Conservation (phyloP, 257 asterid genomes). For the Asclepias syriaca region DNA sequence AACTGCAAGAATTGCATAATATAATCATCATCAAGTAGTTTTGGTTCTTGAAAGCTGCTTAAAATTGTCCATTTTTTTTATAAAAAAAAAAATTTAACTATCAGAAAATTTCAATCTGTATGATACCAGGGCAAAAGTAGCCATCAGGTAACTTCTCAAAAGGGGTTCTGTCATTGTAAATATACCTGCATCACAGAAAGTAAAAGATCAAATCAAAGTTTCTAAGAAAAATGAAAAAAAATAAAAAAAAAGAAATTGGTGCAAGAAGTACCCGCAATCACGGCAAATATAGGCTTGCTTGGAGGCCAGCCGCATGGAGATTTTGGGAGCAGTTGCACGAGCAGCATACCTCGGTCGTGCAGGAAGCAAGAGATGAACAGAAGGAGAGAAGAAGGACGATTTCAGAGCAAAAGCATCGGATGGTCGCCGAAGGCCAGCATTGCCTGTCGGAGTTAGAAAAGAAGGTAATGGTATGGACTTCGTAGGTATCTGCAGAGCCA, state of each 20-base stretch:
- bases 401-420: constrained; percentile 45
- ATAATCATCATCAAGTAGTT: background rate
- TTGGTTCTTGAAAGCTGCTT: background rate
- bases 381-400: constrained; percentile 60
- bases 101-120: background rate
- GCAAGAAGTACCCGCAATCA: constrained; percentile 68
- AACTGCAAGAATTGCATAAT: constrained; percentile 37
- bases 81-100: too few relatives aligned
- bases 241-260: background rate
- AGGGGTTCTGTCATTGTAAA: constrained; percentile 78
- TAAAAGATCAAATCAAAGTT: background rate
- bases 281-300: constrained; percentile 94
- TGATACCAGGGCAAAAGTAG: constrained; percentile 85
- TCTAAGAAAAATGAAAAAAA: too few relatives aligned
- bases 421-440: constrained; percentile 46
- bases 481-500: constrained; percentile 59
- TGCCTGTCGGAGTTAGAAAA: constrained; percentile 29
- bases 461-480: constrained; percentile 32
- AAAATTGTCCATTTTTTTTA: too few relatives aligned
- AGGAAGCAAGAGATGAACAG: constrained; percentile 48
- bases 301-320: constrained; percentile 74
- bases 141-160: constrained; percentile 83
- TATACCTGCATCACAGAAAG: constrained; percentile 56
- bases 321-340: constrained; percentile 54
- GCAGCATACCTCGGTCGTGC: constrained; percentile 19